Base-by-base conservation (phyloP, 495 filamentous ascomycete species). In the Umbilicaria muhlenbergii region DNA sequence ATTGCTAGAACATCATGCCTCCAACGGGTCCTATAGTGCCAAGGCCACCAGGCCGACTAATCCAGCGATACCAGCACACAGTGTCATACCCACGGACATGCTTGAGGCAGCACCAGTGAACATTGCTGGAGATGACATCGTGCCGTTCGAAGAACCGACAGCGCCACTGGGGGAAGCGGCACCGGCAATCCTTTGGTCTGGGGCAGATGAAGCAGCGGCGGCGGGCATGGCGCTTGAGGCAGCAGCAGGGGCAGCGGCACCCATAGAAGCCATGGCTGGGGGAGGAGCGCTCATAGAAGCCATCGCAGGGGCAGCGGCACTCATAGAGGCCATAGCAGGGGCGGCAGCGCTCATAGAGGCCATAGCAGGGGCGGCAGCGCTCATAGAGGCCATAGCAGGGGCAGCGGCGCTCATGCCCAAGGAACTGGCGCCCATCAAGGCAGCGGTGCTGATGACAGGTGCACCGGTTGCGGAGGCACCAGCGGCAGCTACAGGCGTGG, bases 91-190 rank as follows among this genome's bases (percentile, higher is more conserved):
- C 13, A 38, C 43, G 1, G 24, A 28, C 24, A 45, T 11, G 12
- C 34, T 34, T 11, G 34, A 38, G 18, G 43, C 43, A 38, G 43
- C 43, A 24, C 43, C 43, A 4, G 43, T 45, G 43, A 45, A 45
- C 17, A 28, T 17, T 24, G 34, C 19, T 19, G 34, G 18, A 13
- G 34, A 14, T 36, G 43, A 19, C 11, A 19, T n/a, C 7, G 11
- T 34, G n/a, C 43, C 35, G 19, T 15, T 24, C 11, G 43, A 38
- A 5, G 43, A 13, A 17, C 18, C 37, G 7, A 11, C 13, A 24
- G 19, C n/a, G 28, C 19, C 13, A 31, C 37, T 31, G 42, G 41
- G 34, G 24, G 48, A 34, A n/a, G 32, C 17, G 39, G 19, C 43
- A 39, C 38, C 19, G 18, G 19, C 5, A 14, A 15, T 15, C 13